Base-by-base conservation (phyloP, 2,329 filamentous ascomycete species). In the Stagonosporopsis rhizophila region DNA sequence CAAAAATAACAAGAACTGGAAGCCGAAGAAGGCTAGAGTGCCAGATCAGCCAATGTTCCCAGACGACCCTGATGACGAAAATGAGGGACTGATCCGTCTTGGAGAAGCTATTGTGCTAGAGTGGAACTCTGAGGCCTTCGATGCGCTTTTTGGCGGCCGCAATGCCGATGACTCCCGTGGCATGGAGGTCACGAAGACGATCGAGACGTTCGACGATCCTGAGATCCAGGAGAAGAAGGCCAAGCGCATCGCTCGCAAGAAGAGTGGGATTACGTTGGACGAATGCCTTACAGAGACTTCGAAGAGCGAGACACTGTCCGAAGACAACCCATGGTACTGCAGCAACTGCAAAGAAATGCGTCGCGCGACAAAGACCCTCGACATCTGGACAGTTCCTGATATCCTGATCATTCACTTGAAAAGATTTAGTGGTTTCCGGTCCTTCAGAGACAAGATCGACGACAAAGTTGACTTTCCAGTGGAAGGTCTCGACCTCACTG, bases 291-390 rank as follows among this genome's bases (percentile, higher is more conserved):
- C 93, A 56, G 95, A 98, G 76, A 98, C 96, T 65, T 91, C 95
- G 71, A 94, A 94, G 73, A 90, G 93, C 58, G 95, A 99, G 77
- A 87, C 96, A 14, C 81, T 99, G 4, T 97, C 94, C 0, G 92
- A 97, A 74, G 90, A 96, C 71, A 96, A 99, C 73, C 94, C 92
- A 58, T 99, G 95, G 95, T 98, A 96, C 74, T 99, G 95, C 72
- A 94, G 92, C 53, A 87, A 92, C 27, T 99, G 95, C 83, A 98
- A 98, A 75, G 91, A 96, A 68, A 89, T 96, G 69, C 87, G 92
- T 15, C 88, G 92, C 58, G 95, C 95, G 19, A 93, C 89, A 78
- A 99, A 99, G 81, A 97, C 95, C 70, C 92, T 99, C 49, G 93
- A 98, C 71, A 85, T 99, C 17, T 99, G 95, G 95, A 97, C 94